Conservation (phyloP, 2,329 filamentous ascomycete genomes). For the Aspergillus felis region DNA sequence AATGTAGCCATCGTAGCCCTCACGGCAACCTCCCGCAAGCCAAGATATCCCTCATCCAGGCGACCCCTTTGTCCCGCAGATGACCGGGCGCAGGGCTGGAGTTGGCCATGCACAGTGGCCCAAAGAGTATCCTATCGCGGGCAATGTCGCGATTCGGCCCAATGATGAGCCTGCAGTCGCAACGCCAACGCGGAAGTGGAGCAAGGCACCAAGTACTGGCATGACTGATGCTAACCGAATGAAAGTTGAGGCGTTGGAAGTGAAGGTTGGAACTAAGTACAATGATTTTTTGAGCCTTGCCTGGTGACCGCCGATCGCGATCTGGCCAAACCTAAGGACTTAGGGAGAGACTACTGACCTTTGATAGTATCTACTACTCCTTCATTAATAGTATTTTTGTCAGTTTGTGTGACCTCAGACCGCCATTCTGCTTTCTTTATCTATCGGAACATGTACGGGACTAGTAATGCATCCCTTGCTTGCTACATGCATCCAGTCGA, state of each 20-base stretch:
- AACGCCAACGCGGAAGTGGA: background rate
- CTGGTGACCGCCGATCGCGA: background rate
- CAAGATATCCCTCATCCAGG: background rate
- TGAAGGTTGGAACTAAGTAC: background rate
- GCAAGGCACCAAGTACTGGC: background rate
- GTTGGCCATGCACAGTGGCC: background rate
- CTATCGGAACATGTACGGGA: background rate
- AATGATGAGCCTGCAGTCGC: background rate
- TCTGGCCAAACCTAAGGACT: background rate
- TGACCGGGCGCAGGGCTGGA: background rate
- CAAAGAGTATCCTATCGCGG: background rate
- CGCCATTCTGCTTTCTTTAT: background rate
- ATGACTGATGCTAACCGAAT: background rate
- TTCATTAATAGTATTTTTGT: too few relatives aligned
- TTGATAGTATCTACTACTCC: too few relatives aligned
- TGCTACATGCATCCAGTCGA: background rate
- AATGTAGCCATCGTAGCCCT: background rate
- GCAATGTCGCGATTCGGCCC: background rate
- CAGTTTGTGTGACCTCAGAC: background rate
- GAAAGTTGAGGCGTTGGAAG: background rate
- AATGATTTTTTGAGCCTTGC: background rate
- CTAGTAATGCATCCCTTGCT: background rate
- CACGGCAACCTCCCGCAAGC: background rate
- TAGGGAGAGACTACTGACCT: too few relatives aligned
- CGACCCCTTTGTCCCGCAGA: background rate